These are phyloP conservation scores for Lagerstroemia speciosa DNA, from an alignment of 345 rosid genomes.

Conservation along the genomic window DNA sequence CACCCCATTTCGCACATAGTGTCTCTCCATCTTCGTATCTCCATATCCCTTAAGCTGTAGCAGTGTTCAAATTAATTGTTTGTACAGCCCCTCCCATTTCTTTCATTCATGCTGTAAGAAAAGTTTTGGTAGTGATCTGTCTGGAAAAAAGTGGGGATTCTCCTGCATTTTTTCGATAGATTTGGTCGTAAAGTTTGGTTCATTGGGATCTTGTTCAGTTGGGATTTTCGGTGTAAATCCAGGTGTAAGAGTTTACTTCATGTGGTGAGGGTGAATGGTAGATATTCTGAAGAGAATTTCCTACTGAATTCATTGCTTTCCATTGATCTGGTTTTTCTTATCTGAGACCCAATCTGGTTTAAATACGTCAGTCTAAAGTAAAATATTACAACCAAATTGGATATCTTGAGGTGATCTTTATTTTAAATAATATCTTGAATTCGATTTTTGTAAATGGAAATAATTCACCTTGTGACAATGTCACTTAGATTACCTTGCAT, in stretches of 20 bases:
- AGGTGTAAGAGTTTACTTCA: background rate
- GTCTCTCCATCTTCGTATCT: slow-evolving; percentile 18
- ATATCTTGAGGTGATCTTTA: too few species aligned
- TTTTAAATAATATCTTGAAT: too few species aligned
- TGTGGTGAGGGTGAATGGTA: background rate
- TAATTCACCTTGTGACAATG: too few species aligned
- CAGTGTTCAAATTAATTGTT: slow-evolving; percentile 34
- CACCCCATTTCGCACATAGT: slow-evolving; percentile 9
- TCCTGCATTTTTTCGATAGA: background rate
- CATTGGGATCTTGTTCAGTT: background rate
- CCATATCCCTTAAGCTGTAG: slow-evolving; percentile 14
- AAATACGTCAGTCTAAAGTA: too few species aligned
- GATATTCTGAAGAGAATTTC: background rate
- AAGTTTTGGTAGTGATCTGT: slow-evolving; percentile 35
- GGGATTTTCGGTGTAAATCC: background rate
- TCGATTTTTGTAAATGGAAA: too few species aligned
- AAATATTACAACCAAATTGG: too few species aligned
- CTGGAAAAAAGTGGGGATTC: background rate
- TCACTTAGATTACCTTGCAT: too few species aligned
- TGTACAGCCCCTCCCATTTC: slow-evolving; percentile 52
- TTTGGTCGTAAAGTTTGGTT: background rate
- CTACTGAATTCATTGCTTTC: background rate
- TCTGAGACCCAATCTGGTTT: too few species aligned
- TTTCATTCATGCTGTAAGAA: slow-evolving; percentile 77
- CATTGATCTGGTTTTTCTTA: too few species aligned